Base-by-base conservation (phyloP, 345 rosid genomes). In the Raphanus sativus region DNA sequence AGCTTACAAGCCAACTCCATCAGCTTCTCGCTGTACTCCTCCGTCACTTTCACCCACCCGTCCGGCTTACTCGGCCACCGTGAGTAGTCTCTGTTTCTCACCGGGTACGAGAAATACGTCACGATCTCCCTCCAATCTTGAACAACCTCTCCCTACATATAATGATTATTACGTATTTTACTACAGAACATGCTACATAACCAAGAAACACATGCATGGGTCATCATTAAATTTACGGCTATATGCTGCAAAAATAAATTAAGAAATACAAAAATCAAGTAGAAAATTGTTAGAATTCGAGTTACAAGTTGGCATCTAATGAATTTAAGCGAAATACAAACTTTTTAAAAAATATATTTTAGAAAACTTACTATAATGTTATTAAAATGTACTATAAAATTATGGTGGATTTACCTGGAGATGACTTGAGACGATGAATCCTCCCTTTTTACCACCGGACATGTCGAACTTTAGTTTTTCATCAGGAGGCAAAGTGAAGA, bases 371-470 rank as follows among this genome's bases (percentile, higher is more conserved):
- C 16, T 45, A 13, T 4, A 45, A 45, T 28, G 29, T 28, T 28
- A 28, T 28, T 28, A 28, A 28, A 28, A 28, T 2, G 29, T 45
- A 9, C 16, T 45, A 13, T 13, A 45, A 45, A 13, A 13, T 45
- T 4, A 54, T 61, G 38, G 11, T 61, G 38, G 66, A 4, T 24
- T 65, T 74, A 94, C 98, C 91, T 90, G 97, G 15, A 94, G 88
- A 74, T 94, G 98, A 85, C 98, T 92, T 73, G 98, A 94, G 76
- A 94, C 98, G 10, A 90, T 90, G 86, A 94, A 94, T 4, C 98
- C 98, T 1, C 98, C 98, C 74, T 94, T 92, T 83, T 90, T 90
- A 29, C 98, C 98, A 1, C 98, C 98, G 12, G 98, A 83, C 98
- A 94, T 94, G 15, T 92, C 95, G 24, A 86, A 92, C 5, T 83